A percentile compares a stretch with the other conserved stretches of the same genome.
phyloP scores from a whole-genome alignment of 495 filamentous ascomycete genomes.

The Penicillium robsamsonii region DNA sequence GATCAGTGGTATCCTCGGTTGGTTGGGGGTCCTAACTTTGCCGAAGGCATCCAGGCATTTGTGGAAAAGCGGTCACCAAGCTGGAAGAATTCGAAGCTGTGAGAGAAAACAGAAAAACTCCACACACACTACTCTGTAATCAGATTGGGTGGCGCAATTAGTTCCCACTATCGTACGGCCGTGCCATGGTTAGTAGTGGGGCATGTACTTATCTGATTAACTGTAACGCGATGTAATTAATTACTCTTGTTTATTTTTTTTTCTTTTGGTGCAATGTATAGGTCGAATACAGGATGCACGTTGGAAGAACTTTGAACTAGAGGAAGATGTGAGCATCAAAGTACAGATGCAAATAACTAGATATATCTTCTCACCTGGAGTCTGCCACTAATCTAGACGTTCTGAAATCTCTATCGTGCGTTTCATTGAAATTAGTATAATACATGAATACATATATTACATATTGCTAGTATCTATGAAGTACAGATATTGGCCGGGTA shows the following conservation, averaged over 20 bases:
- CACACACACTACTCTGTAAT: constrained; percentile 1
- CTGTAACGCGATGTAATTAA: background rate
- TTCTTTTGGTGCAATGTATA: background rate
- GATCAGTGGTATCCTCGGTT: constrained; percentile 59
- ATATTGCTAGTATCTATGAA: background rate
- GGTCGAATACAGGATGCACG: background rate
- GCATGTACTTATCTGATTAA: constrained; percentile 5
- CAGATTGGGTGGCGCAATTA: constrained; percentile 5
- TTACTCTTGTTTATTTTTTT: background rate
- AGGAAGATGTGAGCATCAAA: background rate
- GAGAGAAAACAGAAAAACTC: background rate
- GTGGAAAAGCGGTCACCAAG: constrained; percentile 70
- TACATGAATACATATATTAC: background rate
- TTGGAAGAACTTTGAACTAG: background rate
- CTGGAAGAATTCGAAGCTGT: constrained; percentile 76
- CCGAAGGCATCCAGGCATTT: constrained; percentile 76
- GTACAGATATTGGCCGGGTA: background rate
- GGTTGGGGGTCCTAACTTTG: constrained; percentile 68
- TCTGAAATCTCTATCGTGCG: background rate
- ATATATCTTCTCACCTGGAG: background rate
- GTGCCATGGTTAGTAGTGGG: constrained; percentile 2
- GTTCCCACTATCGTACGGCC: background rate
- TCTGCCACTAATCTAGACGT: background rate
- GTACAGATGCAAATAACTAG: background rate
- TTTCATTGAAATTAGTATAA: background rate